Evolutionary conservation across 1,284 basidiomycete species (phyloP), one percentile per base, ranked within the genome.

Genomic region (Irpex sp.): DNA sequence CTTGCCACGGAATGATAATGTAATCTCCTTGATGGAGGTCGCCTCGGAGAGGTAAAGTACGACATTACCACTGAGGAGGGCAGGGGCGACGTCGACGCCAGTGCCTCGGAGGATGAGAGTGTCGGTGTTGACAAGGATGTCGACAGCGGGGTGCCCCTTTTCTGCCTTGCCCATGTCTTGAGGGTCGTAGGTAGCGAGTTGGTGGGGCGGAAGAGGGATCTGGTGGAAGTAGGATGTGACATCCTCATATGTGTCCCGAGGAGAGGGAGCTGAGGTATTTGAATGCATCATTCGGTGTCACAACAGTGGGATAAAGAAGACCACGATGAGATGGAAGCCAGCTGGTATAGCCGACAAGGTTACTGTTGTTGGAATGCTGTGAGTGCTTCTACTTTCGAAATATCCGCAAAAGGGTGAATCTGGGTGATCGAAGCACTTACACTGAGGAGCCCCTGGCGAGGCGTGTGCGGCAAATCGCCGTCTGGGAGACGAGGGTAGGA

Each of bases 21-120:
- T 91, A 64, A 97, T 89, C 75, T 96, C 92, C 75, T 89, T 93
- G 76, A 97, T 86, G 63, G 93, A 88, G 0, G 91, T 94, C 47
- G 89, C 80, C 76, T 97, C 93, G 3, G 82, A 78, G 63, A 97
- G 85, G 73, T 89, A 84, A 64, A 97, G 81, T 17, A 88, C 82
- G 70, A 97, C 84, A 72, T 90, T 82, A 8, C 95, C 95, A 57
- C 84, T 84, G 64, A 94, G 85, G 11, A 85, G 75, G 11, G 88
- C 86, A 4, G 94, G 89, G 70, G 94, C 90, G 70, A 94, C 90
- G 67, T 96, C 93, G 68, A 86, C 85, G 48, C 93, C 92, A 19
- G 89, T 88, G 59, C 94, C 94, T 67, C 88, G 85, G 71, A 96
- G 83, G 61, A 82, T 81, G 67, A 96, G 78, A 67, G 79, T 81